Base-by-base conservation (phyloP, 805 yeast species). In the Candida alai region DNA sequence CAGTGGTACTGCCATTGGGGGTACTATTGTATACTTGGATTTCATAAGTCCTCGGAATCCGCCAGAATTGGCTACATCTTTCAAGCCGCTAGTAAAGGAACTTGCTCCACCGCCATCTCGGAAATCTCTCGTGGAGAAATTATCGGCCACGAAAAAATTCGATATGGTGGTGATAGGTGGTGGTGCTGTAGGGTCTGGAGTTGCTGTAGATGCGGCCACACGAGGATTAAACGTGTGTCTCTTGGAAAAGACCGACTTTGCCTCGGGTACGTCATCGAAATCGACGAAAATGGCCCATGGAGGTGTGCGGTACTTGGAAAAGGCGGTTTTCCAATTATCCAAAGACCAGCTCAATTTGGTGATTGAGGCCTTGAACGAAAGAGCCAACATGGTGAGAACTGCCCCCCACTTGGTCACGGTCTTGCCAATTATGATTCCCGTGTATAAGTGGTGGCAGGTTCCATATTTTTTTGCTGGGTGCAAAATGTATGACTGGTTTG, bases 261-360 rank as follows among this genome's bases (percentile, higher is more conserved):
- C 96, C 6, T 73, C 87, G 7, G 96, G 96, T 26, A 90, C 97
- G 11, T 84, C 95, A 6, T 87, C 96, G 22, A 84, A 88, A 52
- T 84, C 95, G 11, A 89, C 97, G 31, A 89, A 89, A 65, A 84
- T 89, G 80, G 96, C 95, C 28, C 97, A 89, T 56, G 97, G 97
- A 46, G 97, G 97, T 58, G 96, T 89, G 27, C 73, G 97, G 52
- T 89, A 89, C 60, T 73, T 89, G 52, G 97, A 89, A 59, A 89
- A 89, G 68, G 97, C 97, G 24, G 78, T 89, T 51, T 87, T 87
- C 76, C 88, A 87, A 65, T 72, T 89, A 34, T 88, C 94, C 38
- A 87, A 85, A 60, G 90, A 80, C 41, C 97, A 89, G 67, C 35
- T 77, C 36, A 48, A 61, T 14, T 47, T 50, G 26, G 55, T 50